Evolutionary conservation across 2,329 filamentous ascomycete species (phyloP), one percentile per base, ranked within the genome.

Genomic region (Neurospora crassa): DNA sequence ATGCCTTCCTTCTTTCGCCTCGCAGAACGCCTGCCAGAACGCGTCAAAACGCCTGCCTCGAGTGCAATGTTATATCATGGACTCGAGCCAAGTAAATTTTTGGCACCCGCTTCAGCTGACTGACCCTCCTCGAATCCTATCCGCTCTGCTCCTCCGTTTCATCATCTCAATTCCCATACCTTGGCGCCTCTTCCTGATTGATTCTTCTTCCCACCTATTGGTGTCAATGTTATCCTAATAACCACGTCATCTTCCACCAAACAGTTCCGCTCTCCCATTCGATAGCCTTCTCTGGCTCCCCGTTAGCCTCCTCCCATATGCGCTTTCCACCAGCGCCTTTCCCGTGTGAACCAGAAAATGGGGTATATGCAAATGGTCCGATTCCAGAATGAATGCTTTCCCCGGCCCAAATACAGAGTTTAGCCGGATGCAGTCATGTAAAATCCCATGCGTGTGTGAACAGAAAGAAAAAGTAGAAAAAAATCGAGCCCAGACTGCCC

Each of bases 41-140:
- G 47, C 53, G 53, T 37, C 24, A 63, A 37, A 63, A 63, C 53
- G 53, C 53, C 53, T 63, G 29, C 53, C 53, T 63, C 53, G 53
- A 37, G 53, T 63, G 53, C 53, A 37, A 34, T 34, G 11, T 63
- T 18, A 63, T 18, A 63, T 63, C 53, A 63, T 63, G 53, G 18
- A 63, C 53, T 63, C 53, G 53, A 63, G 53, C 53, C 53, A 63
- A 63, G 53, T 63, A 71, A n/a, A 70, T 73, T 70, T 70, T 70
- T 72, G 71, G 73, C 73, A 71, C 72, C 42, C 45, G 67, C 67
- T 70, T 18, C 53, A 63, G 53, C 29, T 59, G 12, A 59, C 24
- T 14, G 43, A 20, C 53, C 24, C 16, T 29, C 7, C 53, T 18
- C 53, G 34, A 63, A 63, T 34, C 3, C 53, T 11, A 63, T 34